A percentile compares a stretch with the other conserved stretches of the same genome.
These are phyloP conservation scores for Plasmodium coatneyi DNA, from an alignment of 169 alveolate species.

Conservation along the genomic window DNA sequence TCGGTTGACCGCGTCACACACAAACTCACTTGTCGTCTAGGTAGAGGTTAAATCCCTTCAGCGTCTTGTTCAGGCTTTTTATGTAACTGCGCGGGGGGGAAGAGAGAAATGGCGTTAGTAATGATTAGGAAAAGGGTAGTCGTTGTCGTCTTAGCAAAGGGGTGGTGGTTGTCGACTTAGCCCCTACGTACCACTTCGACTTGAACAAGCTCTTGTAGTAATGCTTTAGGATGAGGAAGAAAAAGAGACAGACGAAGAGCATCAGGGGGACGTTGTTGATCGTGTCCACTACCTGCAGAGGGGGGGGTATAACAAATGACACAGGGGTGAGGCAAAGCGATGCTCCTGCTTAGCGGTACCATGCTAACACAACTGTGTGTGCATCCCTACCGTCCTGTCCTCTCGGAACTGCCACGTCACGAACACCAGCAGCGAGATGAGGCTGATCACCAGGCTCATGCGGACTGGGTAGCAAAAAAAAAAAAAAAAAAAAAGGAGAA, in stretches of 20 bases:
- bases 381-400: constrained; percentile 11
- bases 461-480: constrained; percentile 13
- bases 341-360: neutral
- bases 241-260: constrained; percentile 1
- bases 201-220: constrained; percentile 34
- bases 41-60: constrained; percentile 57
- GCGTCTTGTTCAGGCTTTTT: constrained; percentile 51
- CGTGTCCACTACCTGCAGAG: constrained; percentile 32
- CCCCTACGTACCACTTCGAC: constrained; percentile 13
- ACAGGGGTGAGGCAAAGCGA: neutral
- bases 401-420: neutral
- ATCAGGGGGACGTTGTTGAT: constrained; percentile 37
- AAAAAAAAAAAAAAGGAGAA: neutral
- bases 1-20: neutral
- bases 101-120: neutral
- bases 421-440: constrained; percentile 16
- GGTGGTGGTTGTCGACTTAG: neutral
- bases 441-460: neutral
- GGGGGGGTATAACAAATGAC: neutral
- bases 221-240: constrained; percentile 17
- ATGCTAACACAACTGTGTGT: neutral
- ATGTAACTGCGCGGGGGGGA: constrained; percentile 19
- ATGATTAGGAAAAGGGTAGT: neutral
- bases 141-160: too few species aligned
- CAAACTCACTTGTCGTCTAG: constrained; percentile 35